phyloP scores from a whole-genome alignment of 2,329 filamentous ascomycete genomes.

The Xylariaceae sp. region DNA sequence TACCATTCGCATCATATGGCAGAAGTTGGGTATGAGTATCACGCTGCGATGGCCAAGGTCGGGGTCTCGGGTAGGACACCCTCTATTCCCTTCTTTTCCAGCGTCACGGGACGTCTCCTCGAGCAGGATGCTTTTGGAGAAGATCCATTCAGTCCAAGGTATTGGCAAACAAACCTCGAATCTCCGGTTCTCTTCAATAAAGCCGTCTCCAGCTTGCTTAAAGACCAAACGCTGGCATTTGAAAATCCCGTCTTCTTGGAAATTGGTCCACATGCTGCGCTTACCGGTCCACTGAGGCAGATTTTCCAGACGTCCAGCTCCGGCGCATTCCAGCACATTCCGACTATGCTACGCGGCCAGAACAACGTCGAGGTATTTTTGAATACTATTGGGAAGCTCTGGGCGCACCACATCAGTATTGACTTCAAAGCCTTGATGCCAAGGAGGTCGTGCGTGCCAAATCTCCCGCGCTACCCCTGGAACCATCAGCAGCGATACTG shows the following conservation, averaged over 20 bases:
- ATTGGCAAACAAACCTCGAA: conserved; percentile 26
- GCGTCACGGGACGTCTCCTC: too few species aligned
- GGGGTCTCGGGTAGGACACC: background rate
- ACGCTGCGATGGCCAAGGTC: background rate
- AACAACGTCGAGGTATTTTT: background rate
- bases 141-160: conserved; percentile 8
- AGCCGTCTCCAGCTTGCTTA: conserved; percentile 16
- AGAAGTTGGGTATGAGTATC: conserved; percentile 1
- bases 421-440: background rate
- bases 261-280: conserved; percentile 26
- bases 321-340: conserved; percentile 11
- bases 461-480: conserved; percentile 27
- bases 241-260: conserved; percentile 22
- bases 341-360: background rate
- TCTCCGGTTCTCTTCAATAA: conserved; percentile 22
- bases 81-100: background rate
- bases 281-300: conserved; percentile 24
- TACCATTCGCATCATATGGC: conserved; percentile 9
- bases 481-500: conserved; percentile 20
- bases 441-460: conserved; percentile 2
- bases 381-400: background rate
- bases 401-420: background rate
- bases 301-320: conserved; percentile 13
- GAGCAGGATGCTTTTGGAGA: background rate
- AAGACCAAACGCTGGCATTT: background rate